phyloP scores from a whole-genome alignment of 2,329 filamentous ascomycete species.

The Trichothecium sympodiale region DNA sequence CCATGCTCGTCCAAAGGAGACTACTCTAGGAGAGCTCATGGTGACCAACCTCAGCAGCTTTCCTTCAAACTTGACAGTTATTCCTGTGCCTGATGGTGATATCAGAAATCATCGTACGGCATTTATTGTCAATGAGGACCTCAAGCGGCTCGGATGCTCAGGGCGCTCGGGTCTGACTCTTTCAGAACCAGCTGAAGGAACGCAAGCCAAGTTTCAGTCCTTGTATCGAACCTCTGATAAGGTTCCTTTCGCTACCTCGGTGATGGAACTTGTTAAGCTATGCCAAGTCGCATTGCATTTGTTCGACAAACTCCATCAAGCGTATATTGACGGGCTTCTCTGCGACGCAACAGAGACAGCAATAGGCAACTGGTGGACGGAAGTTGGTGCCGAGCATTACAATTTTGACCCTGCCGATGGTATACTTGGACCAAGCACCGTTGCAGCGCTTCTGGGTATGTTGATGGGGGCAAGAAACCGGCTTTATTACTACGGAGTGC shows the following conservation, averaged over 20 bases:
- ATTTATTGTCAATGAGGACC: slow-evolving; percentile 88
- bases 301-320: slow-evolving; percentile 76
- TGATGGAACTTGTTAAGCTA: slow-evolving; percentile 79
- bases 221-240: slow-evolving; percentile 81
- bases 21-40: slow-evolving; percentile 74
- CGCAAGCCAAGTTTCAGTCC: slow-evolving; percentile 83
- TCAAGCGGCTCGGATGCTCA: slow-evolving; percentile 87
- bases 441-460: slow-evolving; percentile 76
- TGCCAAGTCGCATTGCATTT: slow-evolving; percentile 83
- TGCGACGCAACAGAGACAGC: slow-evolving; percentile 90
- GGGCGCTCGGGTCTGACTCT: slow-evolving; percentile 80
- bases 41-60: slow-evolving; percentile 90
- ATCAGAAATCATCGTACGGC: slow-evolving; percentile 66
- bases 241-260: slow-evolving; percentile 65
- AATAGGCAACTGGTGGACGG: slow-evolving; percentile 91
- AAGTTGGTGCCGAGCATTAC: slow-evolving; percentile 84
- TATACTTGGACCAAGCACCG: slow-evolving; percentile 82
- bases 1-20: slow-evolving; percentile 75
- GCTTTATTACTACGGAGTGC: slow-evolving; percentile 71
- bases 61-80: slow-evolving; percentile 85
- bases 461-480: slow-evolving; percentile 85
- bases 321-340: slow-evolving; percentile 83
- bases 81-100: slow-evolving; percentile 79
- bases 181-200: slow-evolving; percentile 65
- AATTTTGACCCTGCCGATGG: slow-evolving; percentile 89